phyloP scores from a whole-genome alignment of 768 basidiomycete genomes.

The Boletus sensibilis region DNA sequence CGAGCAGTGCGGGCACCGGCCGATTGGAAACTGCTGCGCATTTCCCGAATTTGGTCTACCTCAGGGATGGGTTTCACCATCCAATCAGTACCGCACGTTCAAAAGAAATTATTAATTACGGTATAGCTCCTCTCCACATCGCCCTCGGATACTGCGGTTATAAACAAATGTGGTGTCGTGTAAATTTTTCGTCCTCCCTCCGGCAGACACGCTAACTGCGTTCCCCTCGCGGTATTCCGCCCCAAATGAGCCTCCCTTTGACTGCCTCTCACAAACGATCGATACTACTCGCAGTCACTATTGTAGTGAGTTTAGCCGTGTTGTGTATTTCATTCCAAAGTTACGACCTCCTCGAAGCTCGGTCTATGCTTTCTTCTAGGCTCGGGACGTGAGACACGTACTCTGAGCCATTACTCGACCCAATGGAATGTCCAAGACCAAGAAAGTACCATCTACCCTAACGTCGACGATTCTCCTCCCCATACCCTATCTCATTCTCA shows the following conservation, averaged over 20 bases:
- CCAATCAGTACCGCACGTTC: background rate
- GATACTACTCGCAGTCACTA: conserved; percentile 24
- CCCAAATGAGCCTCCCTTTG: conserved; percentile 24
- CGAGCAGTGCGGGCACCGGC: too few relatives aligned
- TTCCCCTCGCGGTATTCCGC: background rate
- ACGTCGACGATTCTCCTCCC: background rate
- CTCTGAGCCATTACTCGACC: conserved; percentile 3
- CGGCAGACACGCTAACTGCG: background rate
- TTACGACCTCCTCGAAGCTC: conserved; percentile 8
- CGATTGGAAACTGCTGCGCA: background rate
- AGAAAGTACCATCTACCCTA: background rate
- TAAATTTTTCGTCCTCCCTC: background rate
- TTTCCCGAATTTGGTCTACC: background rate
- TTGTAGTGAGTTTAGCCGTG: conserved; percentile 21
- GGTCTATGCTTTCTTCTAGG: conserved; percentile 25
- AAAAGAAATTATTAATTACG: background rate
- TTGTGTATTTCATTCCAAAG: background rate
- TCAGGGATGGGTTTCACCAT: background rate
- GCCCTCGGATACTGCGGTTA: background rate
- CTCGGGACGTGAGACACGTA: background rate
- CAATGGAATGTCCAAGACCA: conserved; percentile 2
- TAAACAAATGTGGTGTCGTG: background rate
- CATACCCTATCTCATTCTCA: background rate
- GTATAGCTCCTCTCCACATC: background rate
- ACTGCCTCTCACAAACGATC: conserved; percentile 33